Base-by-base conservation (phyloP, 2,329 filamentous ascomycete genomes). In the Penicillium sp. region DNA sequence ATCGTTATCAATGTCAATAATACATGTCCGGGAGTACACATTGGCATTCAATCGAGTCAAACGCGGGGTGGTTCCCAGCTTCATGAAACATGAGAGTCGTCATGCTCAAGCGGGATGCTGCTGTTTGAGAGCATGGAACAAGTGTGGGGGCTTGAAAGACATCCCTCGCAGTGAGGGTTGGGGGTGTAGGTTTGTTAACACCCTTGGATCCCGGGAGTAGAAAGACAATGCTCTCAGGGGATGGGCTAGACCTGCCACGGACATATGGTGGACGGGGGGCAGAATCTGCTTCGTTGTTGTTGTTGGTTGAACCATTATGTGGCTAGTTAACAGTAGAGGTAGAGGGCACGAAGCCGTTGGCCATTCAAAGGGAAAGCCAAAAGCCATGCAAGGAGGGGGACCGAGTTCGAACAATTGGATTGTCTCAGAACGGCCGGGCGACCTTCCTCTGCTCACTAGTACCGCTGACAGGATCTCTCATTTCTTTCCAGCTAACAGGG, bases 401-500 rank as follows among this genome's bases (percentile, higher is more conserved):
- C 7, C 8, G 30, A 42, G 12, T 53, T 48, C 44, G 19, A 17
- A 33, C 3, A 36, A 42, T n/a, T n/a, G 12, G 3, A 14, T 36
- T 36, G 46, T 33, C 50, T 89, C 82, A 94, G 68, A 89, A 89
- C 26, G 94, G 94, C 77, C 95, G 94, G 19, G 94, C 94, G 56
- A 97, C 94, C 80, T 99, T 99, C 73, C 94, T 86, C 62, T 78
- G 77, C 81, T 97, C 94, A 63, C 81, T 85, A 43, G 80, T 69
- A 3, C 91, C 91, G 7, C 88, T 95, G 68, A 88, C 85, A 0
- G 87, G 85, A 78, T 97, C 93, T 69, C 84, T 84, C 77, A 95
- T 96, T 76, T 97, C 93, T 78, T 88, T 95, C 94, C 94, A 99
- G 74, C 88, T 95, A 53, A 96, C 84, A 2, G 94, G 93, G 67